Conservation (phyloP, 2,329 filamentous ascomycete genomes). For the Falciphora oryzae region DNA sequence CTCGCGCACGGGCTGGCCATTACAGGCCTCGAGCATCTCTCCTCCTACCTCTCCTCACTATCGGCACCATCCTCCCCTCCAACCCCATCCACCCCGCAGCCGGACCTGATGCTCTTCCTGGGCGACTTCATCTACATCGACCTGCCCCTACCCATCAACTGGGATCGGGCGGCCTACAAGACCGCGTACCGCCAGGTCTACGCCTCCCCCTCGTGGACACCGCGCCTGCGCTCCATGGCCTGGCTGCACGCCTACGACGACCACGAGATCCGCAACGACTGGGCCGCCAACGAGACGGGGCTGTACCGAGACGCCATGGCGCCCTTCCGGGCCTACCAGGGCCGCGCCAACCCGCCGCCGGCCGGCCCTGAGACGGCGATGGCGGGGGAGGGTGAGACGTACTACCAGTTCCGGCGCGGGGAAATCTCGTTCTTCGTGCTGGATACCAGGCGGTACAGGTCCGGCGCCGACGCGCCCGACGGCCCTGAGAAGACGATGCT, state of each 20-base stretch:
- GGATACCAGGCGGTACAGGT: conserved; percentile 85
- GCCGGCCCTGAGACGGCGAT: conserved; percentile 46
- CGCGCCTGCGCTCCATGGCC: conserved; percentile 71
- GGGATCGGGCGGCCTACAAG: conserved; percentile 67
- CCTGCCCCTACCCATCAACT: conserved; percentile 75
- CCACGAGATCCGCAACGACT: conserved; percentile 94
- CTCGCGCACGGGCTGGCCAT: conserved; percentile 78
- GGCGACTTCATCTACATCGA: conserved; percentile 90
- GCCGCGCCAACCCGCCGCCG: conserved; percentile 72
- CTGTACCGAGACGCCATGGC: conserved; percentile 75
- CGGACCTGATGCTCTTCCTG: conserved; percentile 73
- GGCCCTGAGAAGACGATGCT: conserved; percentile 78
- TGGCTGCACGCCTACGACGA: conserved; percentile 98
- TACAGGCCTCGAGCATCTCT: conserved; percentile 71
- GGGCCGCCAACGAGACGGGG: conserved; percentile 74
- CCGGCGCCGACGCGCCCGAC: conserved; percentile 52
- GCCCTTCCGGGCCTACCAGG: conserved; percentile 83
- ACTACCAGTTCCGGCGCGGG: conserved; percentile 84
- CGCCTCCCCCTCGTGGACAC: conserved; percentile 83
- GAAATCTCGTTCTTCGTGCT: conserved; percentile 92
- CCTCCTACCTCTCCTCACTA: conserved; percentile 50
- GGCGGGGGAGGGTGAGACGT: conserved; percentile 55
- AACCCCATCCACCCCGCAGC: conserved; percentile 32
- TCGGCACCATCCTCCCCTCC: no score
- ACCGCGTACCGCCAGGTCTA: conserved; percentile 95